These are phyloP conservation scores for Xylariaceae sp. DNA, from an alignment of 2,329 filamentous ascomycete genomes.

Conservation along the genomic window DNA sequence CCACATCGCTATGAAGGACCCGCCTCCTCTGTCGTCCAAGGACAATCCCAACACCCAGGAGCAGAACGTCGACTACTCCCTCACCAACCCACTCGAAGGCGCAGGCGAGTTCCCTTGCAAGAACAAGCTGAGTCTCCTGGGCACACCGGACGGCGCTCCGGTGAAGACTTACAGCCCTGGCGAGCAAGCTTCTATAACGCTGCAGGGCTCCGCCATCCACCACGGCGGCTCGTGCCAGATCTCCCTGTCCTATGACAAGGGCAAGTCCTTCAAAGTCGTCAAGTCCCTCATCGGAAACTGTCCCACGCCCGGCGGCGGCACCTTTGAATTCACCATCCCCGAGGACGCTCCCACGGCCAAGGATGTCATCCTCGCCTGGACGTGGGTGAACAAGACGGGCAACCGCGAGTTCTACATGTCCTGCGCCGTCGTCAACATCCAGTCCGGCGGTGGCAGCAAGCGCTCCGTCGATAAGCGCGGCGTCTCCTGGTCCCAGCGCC, in stretches of 20 bases:
- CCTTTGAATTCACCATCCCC: conserved; percentile 63
- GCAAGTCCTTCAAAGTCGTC: conserved; percentile 61
- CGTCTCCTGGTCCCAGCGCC: conserved; percentile 49
- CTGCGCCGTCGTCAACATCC: conserved; percentile 66
- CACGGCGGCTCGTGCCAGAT: conserved; percentile 72
- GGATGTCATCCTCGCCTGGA: conserved; percentile 68
- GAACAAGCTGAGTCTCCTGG: conserved; percentile 48
- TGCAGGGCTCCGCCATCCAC: conserved; percentile 59
- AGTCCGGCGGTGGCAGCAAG: conserved; percentile 29
- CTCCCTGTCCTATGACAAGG: conserved; percentile 67
- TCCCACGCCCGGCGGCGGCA: conserved; percentile 39
- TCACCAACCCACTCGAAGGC: conserved; percentile 62
- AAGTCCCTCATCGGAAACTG: conserved; percentile 31
- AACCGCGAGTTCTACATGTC: conserved; percentile 88
- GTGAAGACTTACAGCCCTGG: conserved; percentile 60
- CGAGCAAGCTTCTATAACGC: conserved; percentile 54
- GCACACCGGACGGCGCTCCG: conserved; percentile 43
- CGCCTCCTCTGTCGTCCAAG: conserved; percentile 49
- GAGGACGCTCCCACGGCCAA: conserved; percentile 49
- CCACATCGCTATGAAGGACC: conserved; percentile 53
- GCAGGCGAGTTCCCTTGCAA: conserved; percentile 74
- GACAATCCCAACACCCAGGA: conserved; percentile 40
- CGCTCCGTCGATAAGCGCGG: conserved; percentile 29
- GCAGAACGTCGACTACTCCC: conserved; percentile 60
- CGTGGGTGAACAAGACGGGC: conserved; percentile 70